Base-by-base conservation (phyloP, 2,329 filamentous ascomycete genomes). In the Immersiporthe knoxdaviesiana region DNA sequence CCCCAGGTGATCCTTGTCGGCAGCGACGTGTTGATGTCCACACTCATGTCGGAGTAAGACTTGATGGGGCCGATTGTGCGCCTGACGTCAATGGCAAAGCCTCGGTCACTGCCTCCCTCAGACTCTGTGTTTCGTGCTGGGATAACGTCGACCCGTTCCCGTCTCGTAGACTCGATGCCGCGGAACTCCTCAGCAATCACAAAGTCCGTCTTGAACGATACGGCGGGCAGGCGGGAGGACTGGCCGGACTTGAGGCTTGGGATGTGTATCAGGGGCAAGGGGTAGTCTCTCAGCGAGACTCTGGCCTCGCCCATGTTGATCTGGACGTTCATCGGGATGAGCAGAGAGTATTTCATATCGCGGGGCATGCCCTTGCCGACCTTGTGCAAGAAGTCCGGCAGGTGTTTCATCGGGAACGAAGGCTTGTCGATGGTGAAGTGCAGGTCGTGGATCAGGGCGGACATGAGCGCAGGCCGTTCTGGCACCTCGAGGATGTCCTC, bases 301-400 rank as follows among this genome's bases (percentile, higher is more conserved):
- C 92, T 90, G 12, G 91, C 93, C 79, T 99, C 96, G 63, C 94
- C 92, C 90, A 97, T 94, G 70, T 92, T 92, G 72, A 99, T 86
- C 72, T 93, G 90, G 2, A 99, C 85, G 78, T 92, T 92, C 90
- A 97, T 93, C 0, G 96, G 97, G 14, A 99, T 84, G 24, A 99
- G 85, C 27, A 99, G 84, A 12, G 93, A 90, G 78, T 98, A 99
- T 76, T 95, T 84, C 87, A 94, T 99, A 75, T 97, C 91, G 72
- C 89, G 85, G 0, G 96, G 96, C 89, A 99, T 97, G 0, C 96
- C 96, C 81, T 99, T 99, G n/a, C 96, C 96, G 69, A 98, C 90
- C 62, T 89, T 88, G 76, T 97, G 87, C 35, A 99, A 83, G 77
- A 97, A 99, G 21, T 91, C 87, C 0, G 95, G 92, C 67, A 95